Evolutionary conservation across 164 flowering plant species (phyloP), one percentile per base, ranked within the genome.

Genomic region (Santalum album): DNA sequence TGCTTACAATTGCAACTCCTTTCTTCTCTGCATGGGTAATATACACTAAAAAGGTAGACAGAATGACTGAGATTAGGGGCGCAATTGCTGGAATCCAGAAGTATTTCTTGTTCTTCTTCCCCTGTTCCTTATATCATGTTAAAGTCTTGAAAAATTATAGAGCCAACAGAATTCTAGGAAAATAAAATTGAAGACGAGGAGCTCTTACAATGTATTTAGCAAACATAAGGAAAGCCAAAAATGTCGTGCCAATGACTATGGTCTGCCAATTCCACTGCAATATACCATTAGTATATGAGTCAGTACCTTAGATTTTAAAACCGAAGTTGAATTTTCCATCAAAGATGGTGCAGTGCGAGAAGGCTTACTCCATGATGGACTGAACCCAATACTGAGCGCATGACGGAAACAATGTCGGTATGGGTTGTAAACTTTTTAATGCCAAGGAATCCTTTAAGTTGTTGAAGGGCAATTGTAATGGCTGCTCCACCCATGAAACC

Each of bases 401-500:
- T 72, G 1, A 83, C 94, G 23, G 95, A 80, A 26, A 80, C 32
- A 18, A 89, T 75, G 68, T 87, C 96, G 21, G 81, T 63, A 25
- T 85, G 79, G 71, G 80, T 87, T 5, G 99, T 92, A 38, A 89
- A 89, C 0, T 70, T 67, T 17, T 58, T 60, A 24, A 92, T 82
- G 35, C 99, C 99, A 27, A 92, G 88, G 56, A 92, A 80, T 20
- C 96, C 96, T 64, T 89, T 92, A 19, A 92, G 91, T 67, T 92
- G 99, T 64, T 92, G 99, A 29, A 92, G 89, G 19, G 90, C 75
- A 63, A 92, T 92, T 18, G 96, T 86, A 42, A 89, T 75, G 47
- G 99, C 99, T 51, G 96, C 96, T 53, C 99, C 99, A 34, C 73
- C 96, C 99, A 89, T 89, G 59, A 92, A 92, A 39, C 96, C 98